phyloP scores from a whole-genome alignment of 148 eudicot species.

The Rhododendron williamsianum region DNA sequence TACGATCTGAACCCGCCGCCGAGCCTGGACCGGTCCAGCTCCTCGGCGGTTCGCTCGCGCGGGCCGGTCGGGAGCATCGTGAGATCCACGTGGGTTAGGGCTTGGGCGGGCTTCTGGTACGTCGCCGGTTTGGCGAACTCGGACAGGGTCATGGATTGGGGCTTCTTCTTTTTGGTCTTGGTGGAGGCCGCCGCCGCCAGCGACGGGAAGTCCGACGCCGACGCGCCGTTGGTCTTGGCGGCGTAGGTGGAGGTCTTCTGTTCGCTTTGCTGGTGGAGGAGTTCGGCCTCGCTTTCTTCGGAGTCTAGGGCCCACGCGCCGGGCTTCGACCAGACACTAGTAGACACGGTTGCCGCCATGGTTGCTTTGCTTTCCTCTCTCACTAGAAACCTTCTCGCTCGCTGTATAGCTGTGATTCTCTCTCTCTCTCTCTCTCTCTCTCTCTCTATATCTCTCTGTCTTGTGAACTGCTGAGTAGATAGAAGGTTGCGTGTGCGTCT shows the following conservation, averaged over 20 bases:
- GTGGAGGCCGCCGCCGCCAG: constrained; percentile 54
- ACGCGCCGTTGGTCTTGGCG: constrained; percentile 13
- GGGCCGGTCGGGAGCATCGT: constrained; percentile 76
- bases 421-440: constrained; percentile 26
- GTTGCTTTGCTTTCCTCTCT: constrained; percentile 16
- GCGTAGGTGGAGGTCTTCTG: background rate
- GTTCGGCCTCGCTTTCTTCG: constrained; percentile 73
- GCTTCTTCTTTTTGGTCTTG: constrained; percentile 85
- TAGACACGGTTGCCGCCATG: constrained; percentile 80
- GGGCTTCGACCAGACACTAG: constrained; percentile 73
- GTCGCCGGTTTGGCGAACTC: constrained; percentile 38
- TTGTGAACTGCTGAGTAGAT: background rate
- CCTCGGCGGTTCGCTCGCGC: constrained; percentile 75
- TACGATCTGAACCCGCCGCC: constrained; percentile 67
- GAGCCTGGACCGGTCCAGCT: constrained; percentile 48
- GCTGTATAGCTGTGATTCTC: background rate
- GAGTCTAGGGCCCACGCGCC: constrained; percentile 96
- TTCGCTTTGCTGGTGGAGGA: constrained; percentile 20
- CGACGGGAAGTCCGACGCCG: constrained; percentile 53
- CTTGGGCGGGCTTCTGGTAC: background rate
- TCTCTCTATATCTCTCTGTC: constrained; percentile 13
- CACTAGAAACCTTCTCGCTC: background rate
- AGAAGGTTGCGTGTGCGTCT: constrained; percentile 16
- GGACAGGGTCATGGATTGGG: constrained; percentile 43
- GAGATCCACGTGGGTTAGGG: constrained; percentile 34